Evolutionary conservation across 2,329 filamentous ascomycete genomes (phyloP), one percentile per base, ranked within the genome.

Genomic region (Apiospora aurea): DNA sequence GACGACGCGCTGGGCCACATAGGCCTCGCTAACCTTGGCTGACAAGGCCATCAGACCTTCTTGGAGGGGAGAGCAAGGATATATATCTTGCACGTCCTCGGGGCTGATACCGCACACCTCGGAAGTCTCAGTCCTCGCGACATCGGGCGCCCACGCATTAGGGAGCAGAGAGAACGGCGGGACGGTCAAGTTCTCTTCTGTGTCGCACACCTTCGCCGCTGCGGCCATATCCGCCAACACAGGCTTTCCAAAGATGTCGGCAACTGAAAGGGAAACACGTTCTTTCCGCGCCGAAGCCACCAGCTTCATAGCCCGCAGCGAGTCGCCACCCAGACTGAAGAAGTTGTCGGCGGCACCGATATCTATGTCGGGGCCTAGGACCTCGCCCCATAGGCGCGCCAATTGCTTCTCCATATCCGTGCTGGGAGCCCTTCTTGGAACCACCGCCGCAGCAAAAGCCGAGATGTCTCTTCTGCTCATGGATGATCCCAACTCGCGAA

Each of bases 31-130:
- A 34, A 85, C 81, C 75, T 87, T 87, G 72, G 83, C 82, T 2
- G 87, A 87, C 7, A 89, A 77, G 0, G 87, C 86, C 81, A 90
- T 85, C 1, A 90, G 81, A 1, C 85, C 86, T 75, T 88, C 87
- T 72, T 90, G 88, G 1, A 88, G 79, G 0, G 87, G 84, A 0
- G 87, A 87, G 78, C 86, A 88, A 1, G 87, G 87, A 70, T 88
- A 90, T 0, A 87, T 77, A 72, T 90, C 87, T 68, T 88, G 85
- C 5, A 88, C 78, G 0, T 47, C 69, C 0, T 78, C 79, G 8
- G 78, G 71, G 1, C 79, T 77, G 13, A 86, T 75, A 4, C 75
- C 79, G 73, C 86, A 87, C 8, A 85, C 78, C n/a, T 74, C 75
- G 7, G 84, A 82, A 13, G 82, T 82, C 18, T 86, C 83, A 0